A percentile compares a stretch with the other conserved stretches of the same genome.
phyloP scores from a whole-genome alignment of 140 eudicot species.

The Flaveria floridana region DNA sequence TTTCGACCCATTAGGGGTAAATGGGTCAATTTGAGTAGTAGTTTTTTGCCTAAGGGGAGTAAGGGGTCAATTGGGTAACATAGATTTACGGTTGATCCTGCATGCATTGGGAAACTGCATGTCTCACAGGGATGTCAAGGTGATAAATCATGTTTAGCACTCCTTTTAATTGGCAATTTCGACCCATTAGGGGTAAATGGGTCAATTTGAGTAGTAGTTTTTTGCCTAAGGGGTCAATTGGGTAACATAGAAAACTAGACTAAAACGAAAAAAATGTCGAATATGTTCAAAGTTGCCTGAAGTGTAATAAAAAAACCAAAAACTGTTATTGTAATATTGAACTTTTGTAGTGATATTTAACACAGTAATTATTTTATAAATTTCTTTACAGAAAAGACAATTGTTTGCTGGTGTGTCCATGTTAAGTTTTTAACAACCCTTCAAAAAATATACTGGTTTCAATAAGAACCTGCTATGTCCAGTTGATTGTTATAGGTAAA shows the following conservation, averaged over 20 bases:
- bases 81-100: constrained; percentile 79
- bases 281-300: not conserved
- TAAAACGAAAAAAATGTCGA: not conserved
- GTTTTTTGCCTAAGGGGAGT: not conserved
- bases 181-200: not conserved
- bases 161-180: not conserved
- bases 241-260: not conserved
- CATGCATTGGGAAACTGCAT: constrained; percentile 81
- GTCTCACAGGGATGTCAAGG: constrained; percentile 95
- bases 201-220: not conserved
- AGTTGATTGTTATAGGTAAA: not conserved
- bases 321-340: not conserved
- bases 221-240: too few species aligned
- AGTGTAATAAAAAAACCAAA: not conserved
- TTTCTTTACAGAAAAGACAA: not conserved
- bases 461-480: not conserved
- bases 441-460: not conserved
- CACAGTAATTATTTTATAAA: too few species aligned
- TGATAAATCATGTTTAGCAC: constrained; percentile 13
- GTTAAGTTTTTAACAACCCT: not conserved
- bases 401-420: not conserved
- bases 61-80: not conserved
- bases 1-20: not conserved
- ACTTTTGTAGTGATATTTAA: not conserved
- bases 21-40: not conserved